Conservation (phyloP, 192 early-diverging fungal species). For the Chytriomyces sp. region DNA sequence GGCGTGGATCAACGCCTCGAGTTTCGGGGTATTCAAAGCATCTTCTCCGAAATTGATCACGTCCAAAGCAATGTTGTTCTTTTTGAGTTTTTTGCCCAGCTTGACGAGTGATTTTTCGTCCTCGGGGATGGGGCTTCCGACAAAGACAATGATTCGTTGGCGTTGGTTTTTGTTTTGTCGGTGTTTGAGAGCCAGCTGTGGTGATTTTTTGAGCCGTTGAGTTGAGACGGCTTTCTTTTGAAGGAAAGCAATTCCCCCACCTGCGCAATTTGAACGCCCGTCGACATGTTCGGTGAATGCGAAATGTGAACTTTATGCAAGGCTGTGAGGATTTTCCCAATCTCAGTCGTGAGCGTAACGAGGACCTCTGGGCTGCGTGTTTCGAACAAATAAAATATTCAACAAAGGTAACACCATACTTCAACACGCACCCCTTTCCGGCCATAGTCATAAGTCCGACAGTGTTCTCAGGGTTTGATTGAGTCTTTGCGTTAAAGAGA, state of each 20-base stretch:
- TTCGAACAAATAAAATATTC: neutral
- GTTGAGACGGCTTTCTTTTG: neutral
- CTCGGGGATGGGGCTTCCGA: slow-evolving; percentile 82
- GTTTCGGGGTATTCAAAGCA: slow-evolving; percentile 81
- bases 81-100: slow-evolving; percentile 95
- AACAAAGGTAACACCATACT: too few relatives aligned
- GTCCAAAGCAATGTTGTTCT: slow-evolving; percentile 96
- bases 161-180: slow-evolving; percentile 95
- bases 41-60: slow-evolving; percentile 96
- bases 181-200: slow-evolving; percentile 89
- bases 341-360: slow-evolving; percentile 86
- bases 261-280: slow-evolving; percentile 95
- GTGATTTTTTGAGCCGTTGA: neutral
- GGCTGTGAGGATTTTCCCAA: slow-evolving; percentile 88
- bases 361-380: slow-evolving; percentile 82
- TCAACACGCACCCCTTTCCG: slow-evolving; percentile 80
- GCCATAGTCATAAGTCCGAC: slow-evolving; percentile 95
- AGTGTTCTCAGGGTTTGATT: slow-evolving; percentile 93
- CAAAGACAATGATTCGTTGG: slow-evolving; percentile 93
- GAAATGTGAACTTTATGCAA: slow-evolving; percentile 78
- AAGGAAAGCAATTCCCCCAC: slow-evolving; percentile 40
- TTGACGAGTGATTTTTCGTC: slow-evolving; percentile 81
- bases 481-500: slow-evolving; percentile 88
- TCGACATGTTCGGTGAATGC: slow-evolving; percentile 78
- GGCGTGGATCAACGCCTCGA: slow-evolving; percentile 86